These are phyloP conservation scores for Leptosphaerulina australis DNA, from an alignment of 2,329 filamentous ascomycete species.

Conservation along the genomic window DNA sequence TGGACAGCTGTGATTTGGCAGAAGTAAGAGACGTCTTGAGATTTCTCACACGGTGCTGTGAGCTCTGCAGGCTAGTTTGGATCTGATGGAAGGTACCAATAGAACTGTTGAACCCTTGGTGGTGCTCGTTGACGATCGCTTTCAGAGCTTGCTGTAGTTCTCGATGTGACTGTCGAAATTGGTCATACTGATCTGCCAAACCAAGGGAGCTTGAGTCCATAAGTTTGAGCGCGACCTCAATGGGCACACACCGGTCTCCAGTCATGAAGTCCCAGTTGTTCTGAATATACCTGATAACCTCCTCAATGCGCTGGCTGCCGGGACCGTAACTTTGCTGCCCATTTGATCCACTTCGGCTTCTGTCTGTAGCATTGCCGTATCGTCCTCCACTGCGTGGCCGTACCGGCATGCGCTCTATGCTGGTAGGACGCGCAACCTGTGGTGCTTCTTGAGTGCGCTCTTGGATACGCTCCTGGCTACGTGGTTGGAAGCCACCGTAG, in stretches of 20 bases:
- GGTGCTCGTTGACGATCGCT: slow-evolving; percentile 95
- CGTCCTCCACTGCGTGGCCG: slow-evolving; percentile 48
- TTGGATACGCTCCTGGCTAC: slow-evolving; percentile 28
- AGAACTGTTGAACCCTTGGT: slow-evolving; percentile 98
- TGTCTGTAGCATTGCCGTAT: slow-evolving; percentile 19
- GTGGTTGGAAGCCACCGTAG: slow-evolving; percentile 37
- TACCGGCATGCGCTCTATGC: slow-evolving; percentile 52
- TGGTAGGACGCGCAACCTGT: slow-evolving; percentile 44
- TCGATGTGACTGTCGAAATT: slow-evolving; percentile 82
- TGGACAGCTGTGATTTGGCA: slow-evolving; percentile 80
- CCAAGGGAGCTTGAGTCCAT: slow-evolving; percentile 94
- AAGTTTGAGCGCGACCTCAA: slow-evolving; percentile 92
- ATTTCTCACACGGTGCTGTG: slow-evolving; percentile 81
- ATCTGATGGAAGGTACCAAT: slow-evolving; percentile 99
- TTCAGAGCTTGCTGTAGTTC: slow-evolving; percentile 94
- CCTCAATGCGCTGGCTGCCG: slow-evolving; percentile 54
- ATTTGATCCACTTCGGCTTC: slow-evolving; percentile 41
- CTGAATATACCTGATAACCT: slow-evolving; percentile 81
- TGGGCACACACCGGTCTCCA: slow-evolving; percentile 83
- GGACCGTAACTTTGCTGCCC: slow-evolving; percentile 42
- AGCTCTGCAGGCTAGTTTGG: slow-evolving; percentile 86
- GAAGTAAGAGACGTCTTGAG: slow-evolving; percentile 82
- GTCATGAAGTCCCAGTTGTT: slow-evolving; percentile 93
- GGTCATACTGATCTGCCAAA: slow-evolving; percentile 82
- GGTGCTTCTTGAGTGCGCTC: slow-evolving; percentile 37